Conservation (phyloP, 495 filamentous ascomycete genomes). For the Echria macrotheca region DNA sequence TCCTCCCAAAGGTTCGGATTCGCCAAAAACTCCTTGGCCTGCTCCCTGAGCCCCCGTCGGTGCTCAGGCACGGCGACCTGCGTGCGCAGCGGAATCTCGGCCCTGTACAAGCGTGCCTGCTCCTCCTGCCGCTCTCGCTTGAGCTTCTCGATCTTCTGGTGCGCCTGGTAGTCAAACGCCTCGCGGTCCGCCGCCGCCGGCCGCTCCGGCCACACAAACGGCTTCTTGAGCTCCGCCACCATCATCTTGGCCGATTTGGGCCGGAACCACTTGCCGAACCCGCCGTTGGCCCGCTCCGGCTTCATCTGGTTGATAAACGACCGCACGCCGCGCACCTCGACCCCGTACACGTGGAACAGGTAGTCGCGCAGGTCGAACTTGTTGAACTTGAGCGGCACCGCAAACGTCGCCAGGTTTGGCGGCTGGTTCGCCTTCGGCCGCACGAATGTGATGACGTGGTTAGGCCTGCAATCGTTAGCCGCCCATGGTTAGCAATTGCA, state of each 20-base stretch:
- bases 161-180: slow-evolving; percentile 22
- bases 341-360: slow-evolving; percentile 68
- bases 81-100: slow-evolving; percentile 21
- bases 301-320: slow-evolving; percentile 71
- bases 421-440: slow-evolving; percentile 61
- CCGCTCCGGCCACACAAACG: slow-evolving; percentile 76
- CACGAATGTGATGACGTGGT: slow-evolving; percentile 70
- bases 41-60: slow-evolving; percentile 23
- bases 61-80: slow-evolving; percentile 13
- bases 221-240: slow-evolving; percentile 76
- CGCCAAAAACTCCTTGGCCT: slow-evolving; percentile 29
- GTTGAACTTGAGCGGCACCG: slow-evolving; percentile 80
- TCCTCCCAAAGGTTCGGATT: slow-evolving; percentile 37
- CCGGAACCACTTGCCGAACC: slow-evolving; percentile 44
- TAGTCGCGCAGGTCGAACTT: slow-evolving; percentile 92
- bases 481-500: background rate
- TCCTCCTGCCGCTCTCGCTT: no score
- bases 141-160: slow-evolving; percentile 17
- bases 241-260: slow-evolving; percentile 76
- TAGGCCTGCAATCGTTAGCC: slow-evolving; percentile 52
- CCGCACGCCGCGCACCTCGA: slow-evolving; percentile 61
- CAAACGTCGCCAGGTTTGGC: slow-evolving; percentile 74
- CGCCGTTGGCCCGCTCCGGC: slow-evolving; percentile 44
- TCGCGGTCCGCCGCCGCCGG: slow-evolving; percentile 47
- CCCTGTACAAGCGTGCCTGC: slow-evolving; percentile 31